Percentiles rank a stretch among this genome's conserved stretches.
These are phyloP conservation scores for Lipomyces japonicus DNA, from an alignment of 805 yeast genomes.

Conservation along the genomic window DNA sequence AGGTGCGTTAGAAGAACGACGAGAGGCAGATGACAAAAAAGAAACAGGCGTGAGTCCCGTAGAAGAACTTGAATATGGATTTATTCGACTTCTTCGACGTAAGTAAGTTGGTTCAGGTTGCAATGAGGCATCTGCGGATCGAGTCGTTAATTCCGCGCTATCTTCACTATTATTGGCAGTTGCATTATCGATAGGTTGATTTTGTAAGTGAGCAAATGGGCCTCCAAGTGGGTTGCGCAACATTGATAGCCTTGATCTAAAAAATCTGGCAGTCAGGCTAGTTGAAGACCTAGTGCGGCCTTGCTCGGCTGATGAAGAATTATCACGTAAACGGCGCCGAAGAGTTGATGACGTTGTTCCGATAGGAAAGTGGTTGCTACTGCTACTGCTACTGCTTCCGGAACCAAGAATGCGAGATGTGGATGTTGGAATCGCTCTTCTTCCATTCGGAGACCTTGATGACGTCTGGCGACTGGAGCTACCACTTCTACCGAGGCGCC, in stretches of 20 bases:
- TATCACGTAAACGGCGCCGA: conserved; percentile 2
- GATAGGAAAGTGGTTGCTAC: neutral
- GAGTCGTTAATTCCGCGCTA: neutral
- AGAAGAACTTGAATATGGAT: conserved; percentile 15
- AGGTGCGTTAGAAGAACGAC: neutral
- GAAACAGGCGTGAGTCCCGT: conserved; percentile 11
- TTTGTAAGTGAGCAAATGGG: neutral
- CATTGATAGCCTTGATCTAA: conserved; percentile 15
- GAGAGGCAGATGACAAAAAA: conserved; percentile 6
- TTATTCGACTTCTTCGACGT: conserved; percentile 24
- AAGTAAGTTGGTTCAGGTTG: conserved; percentile 25
- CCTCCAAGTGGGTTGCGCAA: conserved; percentile 13
- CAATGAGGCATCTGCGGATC: conserved; percentile 9
- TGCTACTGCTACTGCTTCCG: neutral
- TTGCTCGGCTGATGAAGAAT: conserved; percentile 1
- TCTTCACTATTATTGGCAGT: neutral
- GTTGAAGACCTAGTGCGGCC: neutral
- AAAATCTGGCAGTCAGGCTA: neutral
- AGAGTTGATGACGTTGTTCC: neutral
- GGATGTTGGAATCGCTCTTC: conserved; percentile 3
- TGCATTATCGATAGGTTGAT: neutral
- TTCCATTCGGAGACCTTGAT: conserved; percentile 1
- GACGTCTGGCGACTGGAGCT: neutral
- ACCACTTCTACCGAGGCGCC: neutral
- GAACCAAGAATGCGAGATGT: conserved; percentile 7